Conservation (phyloP, 192 early-diverging fungal genomes). For the Linnemannia zychae region DNA sequence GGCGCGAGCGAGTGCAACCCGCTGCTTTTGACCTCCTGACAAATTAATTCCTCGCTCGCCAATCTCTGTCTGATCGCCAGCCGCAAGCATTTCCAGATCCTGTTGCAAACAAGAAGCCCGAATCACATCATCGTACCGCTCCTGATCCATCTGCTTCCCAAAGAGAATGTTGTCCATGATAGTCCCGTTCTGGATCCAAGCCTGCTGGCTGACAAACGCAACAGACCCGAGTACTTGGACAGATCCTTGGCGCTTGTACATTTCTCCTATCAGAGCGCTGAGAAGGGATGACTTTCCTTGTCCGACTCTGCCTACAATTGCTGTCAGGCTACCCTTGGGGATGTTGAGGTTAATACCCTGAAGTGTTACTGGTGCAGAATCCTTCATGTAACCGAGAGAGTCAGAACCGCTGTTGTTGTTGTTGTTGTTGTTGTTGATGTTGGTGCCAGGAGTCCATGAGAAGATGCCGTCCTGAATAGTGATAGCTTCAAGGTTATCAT, state of each 20-base stretch:
- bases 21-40: slow-evolving; percentile 87
- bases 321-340: background rate
- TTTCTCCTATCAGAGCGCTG: slow-evolving; percentile 83
- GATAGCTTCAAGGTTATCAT: background rate
- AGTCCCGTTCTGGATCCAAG: slow-evolving; percentile 20
- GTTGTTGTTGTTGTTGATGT: background rate
- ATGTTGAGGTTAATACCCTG: slow-evolving; percentile 56
- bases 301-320: slow-evolving; percentile 47
- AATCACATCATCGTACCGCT: slow-evolving; percentile 64
- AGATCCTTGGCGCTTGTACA: slow-evolving; percentile 67
- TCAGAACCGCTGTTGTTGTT: background rate
- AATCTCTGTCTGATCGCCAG: slow-evolving; percentile 59
- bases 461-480: background rate
- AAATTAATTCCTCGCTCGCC: slow-evolving; percentile 64
- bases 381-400: background rate
- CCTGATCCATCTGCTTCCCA: slow-evolving; percentile 69
- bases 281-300: slow-evolving; percentile 82
- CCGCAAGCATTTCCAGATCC: slow-evolving; percentile 16
- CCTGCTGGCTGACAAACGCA: slow-evolving; percentile 58
- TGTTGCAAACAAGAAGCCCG: slow-evolving; percentile 9
- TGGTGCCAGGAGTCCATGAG: background rate
- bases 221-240: slow-evolving; percentile 68
- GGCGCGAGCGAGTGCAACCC: slow-evolving; percentile 84
- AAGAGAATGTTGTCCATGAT: slow-evolving; percentile 86
- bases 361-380: background rate